Base-by-base conservation (phyloP, 495 filamentous ascomycete genomes). In the Aspergillus affinis region DNA sequence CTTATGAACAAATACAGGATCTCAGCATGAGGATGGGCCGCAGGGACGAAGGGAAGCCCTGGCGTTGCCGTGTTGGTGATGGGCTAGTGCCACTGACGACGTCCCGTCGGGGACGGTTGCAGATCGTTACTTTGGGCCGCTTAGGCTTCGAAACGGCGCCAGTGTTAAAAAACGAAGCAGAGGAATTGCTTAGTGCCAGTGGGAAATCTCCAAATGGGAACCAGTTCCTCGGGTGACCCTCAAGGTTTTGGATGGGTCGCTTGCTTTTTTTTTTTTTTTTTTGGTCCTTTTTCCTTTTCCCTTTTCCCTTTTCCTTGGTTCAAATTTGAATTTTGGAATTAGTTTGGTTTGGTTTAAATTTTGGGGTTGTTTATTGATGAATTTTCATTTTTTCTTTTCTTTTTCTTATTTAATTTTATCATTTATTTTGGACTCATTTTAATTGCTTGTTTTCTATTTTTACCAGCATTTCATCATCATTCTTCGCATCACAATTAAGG, bases 1-100 rank as follows among this genome's bases (percentile, higher is more conserved):
- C 84, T 88, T 90, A 89, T 86, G 86, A 89, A 76, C 73, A 72
- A 74, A 72, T 66, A 68, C 68, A 69, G 71, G 69, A 67, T 72
- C 66, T 56, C 70, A 64, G 70, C 62, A 67, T 59, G 63, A 65
- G 63, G 63, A 65, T 61, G 63, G 53, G 51, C 52, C 59, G 54
- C 61, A 68, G 68, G 65, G 63, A 71, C 63, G 61, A 68, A 69
- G 60, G 61, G 61, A 63, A 72, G 63, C 65, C 65, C 65, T 68
- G 62, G 58, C 58, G 62, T 66, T 60, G 65, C 62, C 58, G 62
- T 68, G 65, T 72, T 66, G 68, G 66, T 67, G 64, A 72, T 67
- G 60, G 70, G 62, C 61, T 71, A 72, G 74, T 74, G 76, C 75
- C 76, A 78, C 77, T 78, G 76, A 78, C 75, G 76, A 74, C 70